Conservation (phyloP, 805 yeast species). For the Wickerhamiella parazyma region DNA sequence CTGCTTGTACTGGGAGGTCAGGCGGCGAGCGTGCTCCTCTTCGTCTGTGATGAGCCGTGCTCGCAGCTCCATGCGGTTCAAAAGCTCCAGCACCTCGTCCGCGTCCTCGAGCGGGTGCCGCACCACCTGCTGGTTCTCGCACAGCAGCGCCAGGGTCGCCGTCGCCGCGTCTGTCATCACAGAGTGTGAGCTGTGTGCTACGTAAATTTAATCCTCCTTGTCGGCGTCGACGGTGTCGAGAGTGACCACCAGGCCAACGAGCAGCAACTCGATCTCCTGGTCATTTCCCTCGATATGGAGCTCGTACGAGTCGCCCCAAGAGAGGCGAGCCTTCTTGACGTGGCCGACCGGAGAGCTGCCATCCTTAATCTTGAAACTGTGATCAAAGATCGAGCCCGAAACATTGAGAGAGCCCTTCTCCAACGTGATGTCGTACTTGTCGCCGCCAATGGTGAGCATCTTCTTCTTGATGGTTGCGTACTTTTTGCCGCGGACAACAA, state of each 20-base stretch:
- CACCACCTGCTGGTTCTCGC: neutral
- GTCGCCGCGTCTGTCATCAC: neutral
- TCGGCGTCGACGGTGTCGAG: slow-evolving; percentile 6
- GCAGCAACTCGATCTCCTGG: slow-evolving; percentile 4
- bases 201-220: neutral
- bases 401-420: slow-evolving; percentile 1
- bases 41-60: neutral
- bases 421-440: slow-evolving; percentile 3
- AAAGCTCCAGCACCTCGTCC: neutral
- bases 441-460: slow-evolving; percentile 5
- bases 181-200: neutral
- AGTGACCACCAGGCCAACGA: slow-evolving; percentile 2
- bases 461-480: slow-evolving; percentile 7
- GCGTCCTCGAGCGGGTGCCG: neutral
- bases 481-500: slow-evolving; percentile 3
- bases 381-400: slow-evolving; percentile 7
- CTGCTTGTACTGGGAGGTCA: neutral
- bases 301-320: slow-evolving; percentile 10
- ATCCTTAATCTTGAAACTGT: slow-evolving; percentile 8
- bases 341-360: neutral
- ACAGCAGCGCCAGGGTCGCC: neutral
- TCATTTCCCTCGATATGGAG: neutral
- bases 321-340: slow-evolving; percentile 1
- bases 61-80: neutral
- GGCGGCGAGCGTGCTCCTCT: neutral